A percentile compares a stretch with the other conserved stretches of the same genome.
These are phyloP conservation scores for Claviceps sp. DNA, from an alignment of 2,329 filamentous ascomycete species.

Conservation along the genomic window DNA sequence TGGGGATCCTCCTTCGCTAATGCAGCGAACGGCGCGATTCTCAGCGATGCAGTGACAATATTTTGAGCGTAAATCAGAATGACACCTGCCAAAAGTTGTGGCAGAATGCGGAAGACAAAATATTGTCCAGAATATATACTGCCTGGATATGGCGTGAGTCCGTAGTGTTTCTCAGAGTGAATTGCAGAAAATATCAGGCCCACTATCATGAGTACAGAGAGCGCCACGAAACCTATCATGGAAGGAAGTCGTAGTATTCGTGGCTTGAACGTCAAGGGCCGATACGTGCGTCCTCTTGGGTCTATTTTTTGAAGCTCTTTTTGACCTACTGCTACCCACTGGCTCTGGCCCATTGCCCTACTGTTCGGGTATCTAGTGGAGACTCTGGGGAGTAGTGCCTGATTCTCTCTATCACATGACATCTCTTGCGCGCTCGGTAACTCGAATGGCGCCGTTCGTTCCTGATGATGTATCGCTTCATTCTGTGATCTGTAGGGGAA, in stretches of 20 bases:
- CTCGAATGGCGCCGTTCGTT: not conserved
- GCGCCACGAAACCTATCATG: conserved; percentile 43
- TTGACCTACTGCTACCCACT: conserved; percentile 23
- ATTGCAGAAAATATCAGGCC: conserved; percentile 61
- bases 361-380: not conserved
- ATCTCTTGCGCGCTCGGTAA: not conserved
- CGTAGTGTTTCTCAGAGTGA: conserved; percentile 48
- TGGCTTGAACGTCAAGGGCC: conserved; percentile 56
- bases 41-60: conserved; percentile 59
- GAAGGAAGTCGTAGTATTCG: conserved; percentile 53
- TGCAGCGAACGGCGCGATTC: conserved; percentile 64
- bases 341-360: conserved; percentile 8
- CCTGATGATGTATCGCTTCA: not conserved
- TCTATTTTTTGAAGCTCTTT: conserved; percentile 22
- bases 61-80: conserved; percentile 67
- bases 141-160: conserved; percentile 53
- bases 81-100: conserved; percentile 59
- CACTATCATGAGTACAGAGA: conserved; percentile 57
- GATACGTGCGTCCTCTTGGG: conserved; percentile 25
- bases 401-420: not conserved
- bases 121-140: conserved; percentile 60
- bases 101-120: conserved; percentile 77
- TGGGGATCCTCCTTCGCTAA: conserved; percentile 53
- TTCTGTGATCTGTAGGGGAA: not conserved
- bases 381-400: conserved; percentile 2